Base-by-base conservation (phyloP, 2,329 filamentous ascomycete species). In the Fusarium virguliforme region DNA sequence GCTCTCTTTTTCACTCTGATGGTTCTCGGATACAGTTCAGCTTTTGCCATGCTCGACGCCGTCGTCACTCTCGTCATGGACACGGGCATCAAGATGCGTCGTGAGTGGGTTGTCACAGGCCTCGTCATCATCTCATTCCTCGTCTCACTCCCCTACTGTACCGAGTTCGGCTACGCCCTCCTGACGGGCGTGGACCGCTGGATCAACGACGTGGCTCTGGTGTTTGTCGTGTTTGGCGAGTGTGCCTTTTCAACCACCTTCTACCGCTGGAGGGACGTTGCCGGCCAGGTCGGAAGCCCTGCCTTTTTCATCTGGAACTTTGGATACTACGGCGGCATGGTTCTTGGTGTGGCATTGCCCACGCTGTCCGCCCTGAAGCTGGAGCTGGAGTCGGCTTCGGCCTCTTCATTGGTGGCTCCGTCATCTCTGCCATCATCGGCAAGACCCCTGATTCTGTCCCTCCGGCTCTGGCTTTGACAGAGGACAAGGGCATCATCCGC, bases 11-110 rank as follows among this genome's bases (percentile, higher is more conserved):
- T 89, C 64, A 89, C 87, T 0, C 81, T 89, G 7, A 84, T 89
- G 64, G 84, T 89, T 1, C 82, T 89, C 0, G 87, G 88, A 0
- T 88, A 88, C 72, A 87, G 85, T 64, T 89, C 87, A 0, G 86
- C 87, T 1, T 89, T 89, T 64, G 87, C 86, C 53, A 88, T 89
- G 86, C 78, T 89, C 6, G 88, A 89, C 70, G 87, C 85, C 5
- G 81, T 86, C 5, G 85, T 86, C 8, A 89, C 87, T 0, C 73
- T 89, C 46, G 78, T 86, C 38, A 84, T 87, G 77, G 87, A 89
- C 64, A 82, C 84, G 0, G 85, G 86, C 15, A 56, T 68, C n/a
- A 73, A 66, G 38, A 22, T 66, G 35, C 69, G n/a, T 67, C 84
- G 51, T 83, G 84, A 70, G 1, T 71, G 81, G 37, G 83, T 89